A percentile compares a stretch with the other conserved stretches of the same genome.
Conservation (phyloP, 23 red algal genomes). For the Chondrus crispus region DNA sequence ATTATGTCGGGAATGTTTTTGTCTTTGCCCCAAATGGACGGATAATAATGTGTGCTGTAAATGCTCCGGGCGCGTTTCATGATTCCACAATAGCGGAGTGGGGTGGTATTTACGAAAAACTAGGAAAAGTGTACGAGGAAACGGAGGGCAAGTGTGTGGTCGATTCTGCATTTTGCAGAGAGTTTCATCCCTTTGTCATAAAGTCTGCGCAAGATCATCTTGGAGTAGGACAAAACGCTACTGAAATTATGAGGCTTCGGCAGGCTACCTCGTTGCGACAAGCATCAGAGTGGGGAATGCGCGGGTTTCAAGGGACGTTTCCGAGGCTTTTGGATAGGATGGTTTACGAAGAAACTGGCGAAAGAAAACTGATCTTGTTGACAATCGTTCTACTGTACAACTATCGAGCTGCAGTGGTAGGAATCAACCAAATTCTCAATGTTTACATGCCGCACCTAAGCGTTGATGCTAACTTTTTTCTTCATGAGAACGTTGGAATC, state of each 20-base stretch:
- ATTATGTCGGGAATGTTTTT: conserved; percentile 14
- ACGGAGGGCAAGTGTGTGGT: not conserved
- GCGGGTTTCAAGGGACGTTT: not conserved
- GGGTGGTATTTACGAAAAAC: not conserved
- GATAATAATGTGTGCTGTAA: conserved; percentile 23
- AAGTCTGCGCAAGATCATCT: not conserved
- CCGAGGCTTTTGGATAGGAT: not conserved
- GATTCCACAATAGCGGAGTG: not conserved
- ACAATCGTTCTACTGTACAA: not conserved
- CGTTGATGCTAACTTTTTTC: not conserved
- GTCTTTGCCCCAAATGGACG: not conserved
- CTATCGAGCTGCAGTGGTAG: not conserved
- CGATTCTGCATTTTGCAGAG: conserved; percentile 13
- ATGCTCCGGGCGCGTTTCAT: conserved; percentile 15
- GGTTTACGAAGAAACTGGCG: not conserved
- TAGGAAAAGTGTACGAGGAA: not conserved
- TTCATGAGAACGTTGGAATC: too few species aligned
- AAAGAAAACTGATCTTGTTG: not conserved
- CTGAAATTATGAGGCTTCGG: not conserved
- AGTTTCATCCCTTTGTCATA: not conserved
- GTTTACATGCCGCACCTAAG: not conserved
- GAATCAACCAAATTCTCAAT: not conserved
- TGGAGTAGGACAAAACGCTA: not conserved
- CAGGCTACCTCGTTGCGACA: conserved; percentile 3
- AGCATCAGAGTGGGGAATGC: not conserved